phyloP scores from a whole-genome alignment of 495 filamentous ascomycete species.

The Sabuloglossum arenarium region DNA sequence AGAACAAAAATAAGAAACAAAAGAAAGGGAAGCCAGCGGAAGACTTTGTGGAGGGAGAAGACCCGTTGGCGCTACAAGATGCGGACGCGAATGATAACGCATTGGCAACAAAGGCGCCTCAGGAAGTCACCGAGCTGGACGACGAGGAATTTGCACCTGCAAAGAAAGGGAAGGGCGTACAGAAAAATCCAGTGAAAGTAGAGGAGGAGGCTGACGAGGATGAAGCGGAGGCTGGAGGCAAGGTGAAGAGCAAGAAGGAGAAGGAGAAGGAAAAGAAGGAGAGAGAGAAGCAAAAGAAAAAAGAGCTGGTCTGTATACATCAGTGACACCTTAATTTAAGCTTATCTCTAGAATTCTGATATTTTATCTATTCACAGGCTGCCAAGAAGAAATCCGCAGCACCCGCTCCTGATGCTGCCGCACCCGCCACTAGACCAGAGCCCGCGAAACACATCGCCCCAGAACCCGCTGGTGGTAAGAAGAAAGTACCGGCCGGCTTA shows the following conservation, averaged over 20 bases:
- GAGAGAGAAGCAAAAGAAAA: conserved; percentile 82
- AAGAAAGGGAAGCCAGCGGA: conserved; percentile 64
- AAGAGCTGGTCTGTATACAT: conserved; percentile 38
- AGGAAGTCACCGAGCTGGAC: conserved; percentile 70
- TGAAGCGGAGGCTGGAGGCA: conserved; percentile 21
- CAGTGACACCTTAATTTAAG: neutral
- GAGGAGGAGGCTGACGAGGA: conserved; percentile 12
- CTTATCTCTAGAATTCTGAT: neutral
- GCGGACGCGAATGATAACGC: conserved; percentile 18
- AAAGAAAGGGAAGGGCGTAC: conserved; percentile 31
- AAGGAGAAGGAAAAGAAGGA: conserved; percentile 93
- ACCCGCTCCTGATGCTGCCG: conserved; percentile 17
- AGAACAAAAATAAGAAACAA: conserved; percentile 77
- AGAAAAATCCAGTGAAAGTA: conserved; percentile 10
- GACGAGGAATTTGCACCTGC: conserved; percentile 53
- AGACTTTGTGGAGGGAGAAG: conserved; percentile 56
- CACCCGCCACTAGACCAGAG: conserved; percentile 13
- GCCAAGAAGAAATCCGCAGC: conserved; percentile 43
- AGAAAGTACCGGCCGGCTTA: conserved; percentile 71
- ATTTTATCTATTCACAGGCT: conserved; percentile 21
- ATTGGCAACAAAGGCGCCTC: conserved; percentile 49
- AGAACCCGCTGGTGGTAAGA: conserved; percentile 34
- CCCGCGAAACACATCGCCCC: conserved; percentile 25
- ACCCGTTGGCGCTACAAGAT: conserved; percentile 25
- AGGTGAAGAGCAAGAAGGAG: conserved; percentile 80